Conservation (phyloP, 2,329 filamentous ascomycete species). For the Aspergillus thermomutatus region DNA sequence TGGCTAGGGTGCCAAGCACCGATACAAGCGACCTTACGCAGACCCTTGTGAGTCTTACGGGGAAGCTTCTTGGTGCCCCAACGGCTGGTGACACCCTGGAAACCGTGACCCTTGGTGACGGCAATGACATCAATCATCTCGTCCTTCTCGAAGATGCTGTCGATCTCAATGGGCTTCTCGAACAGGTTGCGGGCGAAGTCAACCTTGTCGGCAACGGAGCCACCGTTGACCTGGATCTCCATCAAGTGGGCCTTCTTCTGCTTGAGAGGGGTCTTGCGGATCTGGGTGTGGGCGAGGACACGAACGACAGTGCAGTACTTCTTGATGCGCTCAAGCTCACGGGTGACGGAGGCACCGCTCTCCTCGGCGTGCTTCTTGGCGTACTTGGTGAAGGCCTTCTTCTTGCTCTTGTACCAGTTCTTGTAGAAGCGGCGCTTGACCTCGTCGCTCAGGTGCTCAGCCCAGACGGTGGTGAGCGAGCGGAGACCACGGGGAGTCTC, state of each 20-base stretch:
- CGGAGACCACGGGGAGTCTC: constrained; percentile 99
- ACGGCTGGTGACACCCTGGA: constrained; percentile 92
- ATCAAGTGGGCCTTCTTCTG: constrained; percentile 99
- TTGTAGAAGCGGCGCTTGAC: constrained; percentile 99
- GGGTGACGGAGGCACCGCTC: constrained; percentile 84
- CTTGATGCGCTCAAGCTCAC: constrained; percentile 99
- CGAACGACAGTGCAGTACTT: constrained; percentile 99
- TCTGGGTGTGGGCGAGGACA: constrained; percentile 98
- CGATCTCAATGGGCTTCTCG: constrained; percentile 96
- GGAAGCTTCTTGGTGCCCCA: constrained; percentile 99
- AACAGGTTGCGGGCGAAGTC: constrained; percentile 92
- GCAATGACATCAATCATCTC: constrained; percentile 99
- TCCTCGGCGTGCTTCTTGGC: constrained; percentile 99
- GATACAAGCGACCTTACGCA: constrained; percentile 99
- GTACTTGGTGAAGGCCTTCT: constrained; percentile 99
- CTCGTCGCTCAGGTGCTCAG: constrained; percentile 98
- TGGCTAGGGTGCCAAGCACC: constrained; percentile 99
- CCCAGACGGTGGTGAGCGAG: constrained; percentile 99
- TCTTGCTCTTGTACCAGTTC: constrained; percentile 99
- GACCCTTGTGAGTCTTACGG: constrained; percentile 99
- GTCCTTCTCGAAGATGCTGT: constrained; percentile 96
- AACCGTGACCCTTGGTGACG: constrained; percentile 99
- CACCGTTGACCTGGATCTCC: constrained; percentile 99
- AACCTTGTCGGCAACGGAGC: constrained; percentile 93
- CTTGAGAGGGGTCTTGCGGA: constrained; percentile 98